A percentile compares a stretch with the other conserved stretches of the same genome.
phyloP scores from a whole-genome alignment of 2,329 filamentous ascomycete species.

The Tolypocladium endophyticum region DNA sequence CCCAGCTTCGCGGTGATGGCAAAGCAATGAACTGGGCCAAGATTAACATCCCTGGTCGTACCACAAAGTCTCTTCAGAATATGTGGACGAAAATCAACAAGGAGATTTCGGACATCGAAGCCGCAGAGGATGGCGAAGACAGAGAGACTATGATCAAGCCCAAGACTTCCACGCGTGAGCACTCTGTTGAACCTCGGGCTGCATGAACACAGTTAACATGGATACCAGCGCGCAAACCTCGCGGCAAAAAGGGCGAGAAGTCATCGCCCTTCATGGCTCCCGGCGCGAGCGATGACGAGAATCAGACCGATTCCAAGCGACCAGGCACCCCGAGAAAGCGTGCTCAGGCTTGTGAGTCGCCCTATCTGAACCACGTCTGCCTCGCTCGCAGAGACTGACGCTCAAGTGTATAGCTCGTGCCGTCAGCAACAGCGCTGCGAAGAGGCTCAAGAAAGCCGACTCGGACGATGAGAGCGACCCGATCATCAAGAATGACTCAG shows the following conservation, averaged over 20 bases:
- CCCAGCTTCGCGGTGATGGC: conserved; percentile 19
- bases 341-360: neutral
- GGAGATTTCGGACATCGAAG: conserved; percentile 22
- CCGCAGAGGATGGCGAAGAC: conserved; percentile 4
- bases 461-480: neutral
- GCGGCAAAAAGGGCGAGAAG: conserved; percentile 8
- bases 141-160: conserved; percentile 3
- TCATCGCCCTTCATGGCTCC: neutral
- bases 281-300: neutral
- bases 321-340: neutral
- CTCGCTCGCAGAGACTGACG: neutral
- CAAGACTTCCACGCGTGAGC: conserved; percentile 12
- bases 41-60: conserved; percentile 25
- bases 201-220: neutral
- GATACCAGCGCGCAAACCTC: conserved; percentile 11
- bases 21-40: conserved; percentile 23
- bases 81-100: conserved; percentile 27
- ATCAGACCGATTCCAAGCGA: neutral
- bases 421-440: neutral
- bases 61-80: conserved; percentile 24
- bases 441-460: neutral
- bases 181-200: neutral
- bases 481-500: neutral
- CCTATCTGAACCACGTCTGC: neutral
- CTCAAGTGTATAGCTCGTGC: neutral